Evolutionary conservation across 768 basidiomycete species (phyloP).

Genomic region (Clathrus columnatus): DNA sequence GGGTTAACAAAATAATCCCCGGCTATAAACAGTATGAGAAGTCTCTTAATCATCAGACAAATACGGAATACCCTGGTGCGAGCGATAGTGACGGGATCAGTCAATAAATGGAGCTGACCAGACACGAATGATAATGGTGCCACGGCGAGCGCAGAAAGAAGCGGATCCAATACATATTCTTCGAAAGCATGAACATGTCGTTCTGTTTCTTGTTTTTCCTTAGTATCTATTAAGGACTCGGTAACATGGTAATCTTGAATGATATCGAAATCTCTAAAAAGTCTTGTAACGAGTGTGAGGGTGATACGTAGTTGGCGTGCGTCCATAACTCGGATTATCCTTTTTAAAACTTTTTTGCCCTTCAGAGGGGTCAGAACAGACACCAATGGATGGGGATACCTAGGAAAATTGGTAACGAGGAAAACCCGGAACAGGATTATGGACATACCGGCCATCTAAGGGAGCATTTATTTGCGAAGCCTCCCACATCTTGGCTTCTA

Average conservation of each 20-base stretch:
- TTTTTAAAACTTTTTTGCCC: conserved; percentile 86
- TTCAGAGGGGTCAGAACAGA: conserved; percentile 82
- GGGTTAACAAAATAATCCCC: conserved; percentile 81
- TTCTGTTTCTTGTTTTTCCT: conserved; percentile 62
- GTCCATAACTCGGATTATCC: conserved; percentile 77
- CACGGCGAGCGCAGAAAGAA: conserved; percentile 72
- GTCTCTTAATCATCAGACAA: neutral
- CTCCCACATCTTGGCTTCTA: conserved; percentile 71
- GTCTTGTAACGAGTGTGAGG: conserved; percentile 86
- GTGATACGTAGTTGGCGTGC: conserved; percentile 76
- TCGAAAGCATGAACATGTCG: conserved; percentile 88
- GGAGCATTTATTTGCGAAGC: conserved; percentile 81
- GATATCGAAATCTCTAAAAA: conserved; percentile 91
- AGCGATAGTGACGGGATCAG: conserved; percentile 62
- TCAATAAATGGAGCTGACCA: conserved; percentile 78
- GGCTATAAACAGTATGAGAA: conserved; percentile 43
- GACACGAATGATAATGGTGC: conserved; percentile 76
- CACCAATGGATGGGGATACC: conserved; percentile 94
- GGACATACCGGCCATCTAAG: conserved; percentile 76
- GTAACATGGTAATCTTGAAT: conserved; percentile 67
- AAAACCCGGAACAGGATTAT: neutral
- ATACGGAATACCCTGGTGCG: conserved; percentile 61
- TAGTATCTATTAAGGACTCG: conserved; percentile 55
- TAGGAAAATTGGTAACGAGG: conserved; percentile 21
- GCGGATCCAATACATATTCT: conserved; percentile 75